Evolutionary conservation across 345 rosid species (phyloP).

Genomic region (Kandelia obovata): DNA sequence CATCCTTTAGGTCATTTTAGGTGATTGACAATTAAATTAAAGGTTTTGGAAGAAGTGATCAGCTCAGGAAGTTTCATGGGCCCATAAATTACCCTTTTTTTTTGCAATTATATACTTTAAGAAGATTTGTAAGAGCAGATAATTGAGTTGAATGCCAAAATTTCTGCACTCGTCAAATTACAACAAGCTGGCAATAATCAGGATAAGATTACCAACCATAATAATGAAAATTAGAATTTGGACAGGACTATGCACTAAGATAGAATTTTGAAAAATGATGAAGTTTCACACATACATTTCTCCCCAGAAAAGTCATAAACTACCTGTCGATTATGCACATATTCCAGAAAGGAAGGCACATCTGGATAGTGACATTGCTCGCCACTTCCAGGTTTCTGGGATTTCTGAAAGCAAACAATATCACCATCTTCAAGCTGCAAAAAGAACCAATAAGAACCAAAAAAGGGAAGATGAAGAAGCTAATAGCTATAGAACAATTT

Average conservation of each 20-base stretch:
- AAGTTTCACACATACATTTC: neutral
- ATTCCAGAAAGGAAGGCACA: conserved; percentile 86
- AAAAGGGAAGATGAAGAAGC: neutral
- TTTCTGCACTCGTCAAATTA: no score
- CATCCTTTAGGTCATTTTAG: no score
- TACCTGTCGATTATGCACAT: conserved; percentile 96
- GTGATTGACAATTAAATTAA: no score
- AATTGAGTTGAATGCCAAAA: neutral
- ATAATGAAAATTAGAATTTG: neutral
- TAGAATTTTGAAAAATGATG: neutral
- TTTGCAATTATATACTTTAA: no score
- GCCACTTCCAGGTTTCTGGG: conserved; percentile 42
- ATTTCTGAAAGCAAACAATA: conserved; percentile 88
- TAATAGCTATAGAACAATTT: neutral
- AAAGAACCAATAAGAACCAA: neutral
- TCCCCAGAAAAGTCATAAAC: neutral
- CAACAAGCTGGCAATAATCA: neutral
- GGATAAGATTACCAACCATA: neutral
- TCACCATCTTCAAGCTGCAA: conserved; percentile 95
- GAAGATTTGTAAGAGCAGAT: no score
- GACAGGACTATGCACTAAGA: neutral
- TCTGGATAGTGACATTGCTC: conserved; percentile 63
- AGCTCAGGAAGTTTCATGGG: no score
- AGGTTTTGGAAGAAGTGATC: no score
- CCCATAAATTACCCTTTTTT: no score